A percentile compares a stretch with the other conserved stretches of the same genome.
These are phyloP conservation scores for Aspergillus cavernicola DNA, from an alignment of 495 filamentous ascomycete genomes.

Conservation along the genomic window DNA sequence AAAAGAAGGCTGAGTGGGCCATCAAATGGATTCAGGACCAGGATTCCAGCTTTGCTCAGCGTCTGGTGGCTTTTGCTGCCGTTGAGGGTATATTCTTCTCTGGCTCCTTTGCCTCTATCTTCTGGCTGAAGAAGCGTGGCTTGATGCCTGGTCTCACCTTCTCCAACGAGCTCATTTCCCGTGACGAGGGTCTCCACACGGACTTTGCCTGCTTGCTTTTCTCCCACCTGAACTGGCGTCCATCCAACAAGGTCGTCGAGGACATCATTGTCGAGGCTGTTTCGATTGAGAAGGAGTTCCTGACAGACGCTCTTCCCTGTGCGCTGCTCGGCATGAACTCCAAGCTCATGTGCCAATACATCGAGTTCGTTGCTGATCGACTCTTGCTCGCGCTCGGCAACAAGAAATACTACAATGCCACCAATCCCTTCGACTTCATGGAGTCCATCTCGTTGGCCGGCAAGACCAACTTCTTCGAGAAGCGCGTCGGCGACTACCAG, in stretches of 20 bases:
- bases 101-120: slow-evolving; percentile 98
- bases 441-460: slow-evolving; percentile 97
- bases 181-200: slow-evolving; percentile 98
- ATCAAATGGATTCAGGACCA: slow-evolving; percentile 90
- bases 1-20: slow-evolving; percentile 98
- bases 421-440: slow-evolving; percentile 99
- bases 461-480: slow-evolving; percentile 99
- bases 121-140: slow-evolving; percentile 99
- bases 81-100: slow-evolving; percentile 99
- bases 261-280: slow-evolving; percentile 94
- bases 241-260: slow-evolving; percentile 72
- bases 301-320: slow-evolving; percentile 89
- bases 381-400: slow-evolving; percentile 90
- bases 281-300: slow-evolving; percentile 92
- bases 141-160: slow-evolving; percentile 98
- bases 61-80: slow-evolving; percentile 94
- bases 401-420: slow-evolving; percentile 82
- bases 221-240: slow-evolving; percentile 89
- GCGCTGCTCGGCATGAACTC: slow-evolving; percentile 96
- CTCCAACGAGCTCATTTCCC: slow-evolving; percentile 99
- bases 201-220: slow-evolving; percentile 98
- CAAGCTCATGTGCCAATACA: slow-evolving; percentile 97
- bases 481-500: slow-evolving; percentile 98
- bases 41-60: slow-evolving; percentile 89
- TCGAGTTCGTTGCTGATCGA: slow-evolving; percentile 97